These are phyloP conservation scores for Chytriomyces confervae DNA, from an alignment of 192 early-diverging fungal species.

Conservation along the genomic window DNA sequence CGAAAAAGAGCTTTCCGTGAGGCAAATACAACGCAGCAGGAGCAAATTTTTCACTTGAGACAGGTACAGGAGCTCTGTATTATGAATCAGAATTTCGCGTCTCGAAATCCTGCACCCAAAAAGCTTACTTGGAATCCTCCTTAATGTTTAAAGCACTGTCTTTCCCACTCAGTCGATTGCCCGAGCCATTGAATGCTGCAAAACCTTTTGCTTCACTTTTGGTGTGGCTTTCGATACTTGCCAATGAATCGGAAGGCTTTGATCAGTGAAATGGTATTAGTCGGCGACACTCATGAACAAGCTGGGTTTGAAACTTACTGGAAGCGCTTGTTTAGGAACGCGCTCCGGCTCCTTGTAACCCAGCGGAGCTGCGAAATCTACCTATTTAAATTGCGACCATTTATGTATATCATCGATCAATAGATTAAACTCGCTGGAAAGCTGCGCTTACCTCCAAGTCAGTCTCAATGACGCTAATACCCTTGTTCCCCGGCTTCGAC, in stretches of 20 bases:
- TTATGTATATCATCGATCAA: neutral
- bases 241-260: slow-evolving; percentile 22
- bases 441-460: slow-evolving; percentile 88
- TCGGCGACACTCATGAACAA: too few relatives aligned
- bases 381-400: too few relatives aligned
- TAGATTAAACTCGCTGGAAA: slow-evolving; percentile 16
- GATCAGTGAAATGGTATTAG: neutral
- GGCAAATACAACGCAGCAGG: slow-evolving; percentile 81
- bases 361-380: slow-evolving; percentile 94
- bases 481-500: slow-evolving; percentile 76
- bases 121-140: neutral
- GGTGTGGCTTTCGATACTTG: slow-evolving; percentile 53
- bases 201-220: slow-evolving; percentile 44
- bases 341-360: slow-evolving; percentile 89
- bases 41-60: slow-evolving; percentile 31
- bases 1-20: slow-evolving; percentile 87
- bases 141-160: neutral
- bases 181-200: slow-evolving; percentile 54
- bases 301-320: too few relatives aligned
- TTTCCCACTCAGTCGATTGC: slow-evolving; percentile 54
- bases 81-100: neutral
- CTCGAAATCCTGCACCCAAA: neutral
- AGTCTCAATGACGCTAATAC: slow-evolving; percentile 95
- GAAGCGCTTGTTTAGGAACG: slow-evolving; percentile 27
- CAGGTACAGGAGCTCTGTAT: neutral